These are phyloP conservation scores for Puccinia triticina DNA, from an alignment of 1,284 basidiomycete genomes.

Conservation along the genomic window DNA sequence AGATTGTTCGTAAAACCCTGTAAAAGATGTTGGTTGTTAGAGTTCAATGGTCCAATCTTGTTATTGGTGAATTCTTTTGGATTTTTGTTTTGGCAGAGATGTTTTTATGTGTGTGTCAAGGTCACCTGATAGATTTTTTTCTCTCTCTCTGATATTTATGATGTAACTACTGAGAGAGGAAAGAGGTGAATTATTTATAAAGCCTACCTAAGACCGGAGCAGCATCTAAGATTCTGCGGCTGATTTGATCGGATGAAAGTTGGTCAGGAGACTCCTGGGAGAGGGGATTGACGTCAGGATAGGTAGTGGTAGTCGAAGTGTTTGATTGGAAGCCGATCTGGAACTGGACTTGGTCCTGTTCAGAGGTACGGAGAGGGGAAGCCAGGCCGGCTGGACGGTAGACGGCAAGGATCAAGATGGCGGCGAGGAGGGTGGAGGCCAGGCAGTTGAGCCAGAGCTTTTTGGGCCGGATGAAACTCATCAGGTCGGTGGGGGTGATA, in stretches of 20 bases:
- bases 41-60: background rate
- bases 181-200: background rate
- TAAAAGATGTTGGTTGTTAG: background rate
- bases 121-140: too few species aligned
- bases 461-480: background rate
- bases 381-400: background rate
- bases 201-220: constrained; percentile 19
- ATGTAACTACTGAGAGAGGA: background rate
- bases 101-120: too few species aligned
- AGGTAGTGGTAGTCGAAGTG: background rate
- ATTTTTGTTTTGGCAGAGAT: background rate
- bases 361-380: background rate
- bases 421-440: background rate
- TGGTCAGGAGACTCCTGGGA: background rate
- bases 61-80: background rate
- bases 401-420: background rate
- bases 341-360: background rate
- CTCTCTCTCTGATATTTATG: too few species aligned
- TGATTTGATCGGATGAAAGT: background rate
- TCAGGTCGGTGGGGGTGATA: background rate
- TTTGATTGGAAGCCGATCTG: background rate
- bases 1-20: constrained; percentile 45
- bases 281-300: background rate
- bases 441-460: background rate
- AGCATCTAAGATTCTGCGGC: constrained; percentile 21